phyloP scores from a whole-genome alignment of 2,329 filamentous ascomycete species.

The Septoria linicola region DNA sequence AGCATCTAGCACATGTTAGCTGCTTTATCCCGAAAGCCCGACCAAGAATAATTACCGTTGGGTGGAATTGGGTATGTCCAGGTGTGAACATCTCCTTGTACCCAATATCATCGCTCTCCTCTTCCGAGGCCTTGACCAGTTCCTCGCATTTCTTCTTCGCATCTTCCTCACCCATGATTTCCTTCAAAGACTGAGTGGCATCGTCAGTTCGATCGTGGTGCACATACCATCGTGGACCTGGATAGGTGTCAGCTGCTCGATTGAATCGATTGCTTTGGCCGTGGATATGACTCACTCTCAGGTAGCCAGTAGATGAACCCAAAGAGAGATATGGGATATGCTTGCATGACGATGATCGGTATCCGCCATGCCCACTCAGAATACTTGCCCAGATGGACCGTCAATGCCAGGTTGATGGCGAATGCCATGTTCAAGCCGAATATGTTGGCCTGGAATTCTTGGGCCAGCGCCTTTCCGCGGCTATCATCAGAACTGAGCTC shows the following conservation, averaged over 20 bases:
- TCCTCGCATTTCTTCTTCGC: conserved; percentile 52
- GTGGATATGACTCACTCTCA: conserved; percentile 42
- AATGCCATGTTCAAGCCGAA: conserved; percentile 63
- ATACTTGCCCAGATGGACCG: conserved; percentile 53
- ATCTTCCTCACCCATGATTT: conserved; percentile 53
- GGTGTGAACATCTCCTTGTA: conserved; percentile 61
- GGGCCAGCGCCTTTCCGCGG: conserved; percentile 58
- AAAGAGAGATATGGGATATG: conserved; percentile 57
- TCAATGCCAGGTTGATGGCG: conserved; percentile 57
- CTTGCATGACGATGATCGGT: conserved; percentile 62
- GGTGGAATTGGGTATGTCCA: conserved; percentile 57
- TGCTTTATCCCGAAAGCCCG: neutral
- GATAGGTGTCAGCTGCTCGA: too few relatives aligned
- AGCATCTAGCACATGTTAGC: conserved; percentile 41
- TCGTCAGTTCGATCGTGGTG: conserved; percentile 52
- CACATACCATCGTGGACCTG: conserved; percentile 56
- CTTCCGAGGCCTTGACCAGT: conserved; percentile 51
- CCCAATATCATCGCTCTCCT: conserved; percentile 47
- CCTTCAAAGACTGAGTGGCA: conserved; percentile 50
- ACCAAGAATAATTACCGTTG: conserved; percentile 40
- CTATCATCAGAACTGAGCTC: conserved; percentile 59
- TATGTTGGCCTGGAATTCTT: conserved; percentile 66
- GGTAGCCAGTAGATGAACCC: conserved; percentile 55
- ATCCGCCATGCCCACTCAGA: conserved; percentile 63
- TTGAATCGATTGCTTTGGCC: too few relatives aligned